Conservation (phyloP, 2,329 filamentous ascomycete genomes). For the Conoideocrella luteorostrata region DNA sequence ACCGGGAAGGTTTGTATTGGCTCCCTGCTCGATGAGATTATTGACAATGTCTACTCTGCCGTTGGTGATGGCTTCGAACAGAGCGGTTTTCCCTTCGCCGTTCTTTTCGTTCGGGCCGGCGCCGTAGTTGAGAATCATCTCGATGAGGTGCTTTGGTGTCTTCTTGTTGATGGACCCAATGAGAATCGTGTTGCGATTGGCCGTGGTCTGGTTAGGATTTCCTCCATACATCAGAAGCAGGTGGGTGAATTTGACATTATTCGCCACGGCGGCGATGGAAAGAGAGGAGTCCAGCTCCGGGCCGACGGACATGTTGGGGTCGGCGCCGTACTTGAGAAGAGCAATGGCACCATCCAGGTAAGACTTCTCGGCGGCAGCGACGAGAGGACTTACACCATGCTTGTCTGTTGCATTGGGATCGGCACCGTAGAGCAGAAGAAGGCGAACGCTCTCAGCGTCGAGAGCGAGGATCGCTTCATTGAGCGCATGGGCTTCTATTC, state of each 20-base stretch:
- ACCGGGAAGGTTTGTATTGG: slow-evolving; percentile 61
- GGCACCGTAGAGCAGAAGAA: slow-evolving; percentile 51
- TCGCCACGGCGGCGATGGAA: slow-evolving; percentile 40
- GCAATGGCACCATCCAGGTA: slow-evolving; percentile 51
- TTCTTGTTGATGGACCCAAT: slow-evolving; percentile 54
- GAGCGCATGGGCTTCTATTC: slow-evolving; percentile 39
- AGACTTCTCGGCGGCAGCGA: slow-evolving; percentile 42
- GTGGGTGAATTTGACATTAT: slow-evolving; percentile 51
- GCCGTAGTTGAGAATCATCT: slow-evolving; percentile 54
- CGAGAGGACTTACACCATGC: slow-evolving; percentile 45
- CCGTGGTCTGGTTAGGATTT: slow-evolving; percentile 46
- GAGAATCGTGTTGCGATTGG: slow-evolving; percentile 54
- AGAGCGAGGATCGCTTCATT: slow-evolving; percentile 45
- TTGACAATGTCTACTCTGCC: slow-evolving; percentile 51
- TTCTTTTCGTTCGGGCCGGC: slow-evolving; percentile 54
- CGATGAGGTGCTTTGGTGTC: slow-evolving; percentile 46
- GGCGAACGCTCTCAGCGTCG: slow-evolving; percentile 47
- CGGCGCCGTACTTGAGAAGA: slow-evolving; percentile 59
- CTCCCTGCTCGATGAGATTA: slow-evolving; percentile 45
- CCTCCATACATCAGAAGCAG: slow-evolving; percentile 57
- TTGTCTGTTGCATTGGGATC: slow-evolving; percentile 47
- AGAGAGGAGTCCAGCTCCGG: slow-evolving; percentile 50
- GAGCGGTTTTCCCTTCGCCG: slow-evolving; percentile 53
- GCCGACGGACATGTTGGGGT: slow-evolving; percentile 46
- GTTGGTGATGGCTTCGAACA: slow-evolving; percentile 55